Evolutionary conservation across 805 yeast species (phyloP).

Genomic region (Candida ortonii): DNA sequence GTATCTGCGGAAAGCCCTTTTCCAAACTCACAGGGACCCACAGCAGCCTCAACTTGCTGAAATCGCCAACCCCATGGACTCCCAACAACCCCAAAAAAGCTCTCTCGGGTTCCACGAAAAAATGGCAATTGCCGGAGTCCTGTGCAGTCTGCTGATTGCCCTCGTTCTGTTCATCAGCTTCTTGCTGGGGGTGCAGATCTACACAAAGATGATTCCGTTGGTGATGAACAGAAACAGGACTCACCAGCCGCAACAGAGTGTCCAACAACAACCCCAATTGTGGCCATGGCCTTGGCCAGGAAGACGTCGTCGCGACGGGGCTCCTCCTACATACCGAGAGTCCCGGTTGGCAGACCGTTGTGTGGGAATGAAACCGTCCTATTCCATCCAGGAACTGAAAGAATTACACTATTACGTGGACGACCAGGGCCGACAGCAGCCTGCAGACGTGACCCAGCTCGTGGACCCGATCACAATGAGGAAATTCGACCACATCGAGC

Average conservation of each 20-base stretch:
- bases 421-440: slow-evolving; percentile 12
- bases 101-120: slow-evolving; percentile 4
- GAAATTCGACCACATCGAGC: slow-evolving; percentile 14
- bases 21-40: too few species aligned
- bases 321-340: slow-evolving; percentile 18
- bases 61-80: too few species aligned
- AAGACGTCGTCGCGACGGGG: too few species aligned
- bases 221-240: background rate
- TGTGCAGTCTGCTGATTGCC: slow-evolving; percentile 10
- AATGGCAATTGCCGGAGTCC: slow-evolving; percentile 8
- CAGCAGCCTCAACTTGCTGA: too few species aligned
- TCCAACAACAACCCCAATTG: background rate
- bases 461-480: slow-evolving; percentile 15
- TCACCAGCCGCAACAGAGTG: background rate
- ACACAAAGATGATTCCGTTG: slow-evolving; percentile 8
- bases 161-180: slow-evolving; percentile 6
- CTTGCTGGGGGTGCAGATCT: slow-evolving; percentile 12
- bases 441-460: slow-evolving; percentile 11
- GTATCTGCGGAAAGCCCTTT: too few species aligned
- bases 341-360: slow-evolving; percentile 10
- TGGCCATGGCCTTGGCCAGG: too few species aligned
- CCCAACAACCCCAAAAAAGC: too few species aligned
- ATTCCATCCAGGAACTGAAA: slow-evolving; percentile 16
- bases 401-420: slow-evolving; percentile 12
- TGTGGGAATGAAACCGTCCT: slow-evolving; percentile 13